Evolutionary conservation across 148 eudicot genomes (phyloP).

Genomic region (Dianthus caryophyllus): DNA sequence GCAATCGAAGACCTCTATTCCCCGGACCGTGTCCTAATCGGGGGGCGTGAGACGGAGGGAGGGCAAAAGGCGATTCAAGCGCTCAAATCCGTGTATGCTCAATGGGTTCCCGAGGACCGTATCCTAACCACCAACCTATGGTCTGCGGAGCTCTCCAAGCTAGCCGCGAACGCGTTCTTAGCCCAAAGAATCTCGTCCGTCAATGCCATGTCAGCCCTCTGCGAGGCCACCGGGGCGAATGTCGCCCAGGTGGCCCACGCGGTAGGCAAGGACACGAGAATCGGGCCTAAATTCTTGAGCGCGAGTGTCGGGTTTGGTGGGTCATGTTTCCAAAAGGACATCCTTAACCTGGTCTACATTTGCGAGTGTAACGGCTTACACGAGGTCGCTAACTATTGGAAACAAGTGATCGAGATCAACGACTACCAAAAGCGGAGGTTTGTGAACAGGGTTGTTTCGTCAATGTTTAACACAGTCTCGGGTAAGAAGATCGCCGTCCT

Average conservation of each 20-base stretch:
- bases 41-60: conserved; percentile 53
- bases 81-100: conserved; percentile 49
- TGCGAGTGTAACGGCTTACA: conserved; percentile 54
- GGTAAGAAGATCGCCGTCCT: conserved; percentile 51
- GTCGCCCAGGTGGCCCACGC: conserved; percentile 56
- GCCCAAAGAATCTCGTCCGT: conserved; percentile 66
- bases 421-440: conserved; percentile 58
- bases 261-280: conserved; percentile 54
- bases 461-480: conserved; percentile 56
- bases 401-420: conserved; percentile 55
- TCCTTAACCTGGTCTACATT: conserved; percentile 53
- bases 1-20: conserved; percentile 49
- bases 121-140: conserved; percentile 58
- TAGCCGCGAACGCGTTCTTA: conserved; percentile 66
- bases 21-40: conserved; percentile 64
- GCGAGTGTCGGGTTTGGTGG: conserved; percentile 20
- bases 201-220: conserved; percentile 61
- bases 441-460: conserved; percentile 53
- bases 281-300: conserved; percentile 53
- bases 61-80: conserved; percentile 50
- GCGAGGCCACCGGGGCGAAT: conserved; percentile 66
- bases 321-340: conserved; percentile 55
- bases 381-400: conserved; percentile 55
- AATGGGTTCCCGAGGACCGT: conserved; percentile 59
- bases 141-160: conserved; percentile 71